Base-by-base conservation (phyloP, 306 rosid species). In the Biancaea sappan region DNA sequence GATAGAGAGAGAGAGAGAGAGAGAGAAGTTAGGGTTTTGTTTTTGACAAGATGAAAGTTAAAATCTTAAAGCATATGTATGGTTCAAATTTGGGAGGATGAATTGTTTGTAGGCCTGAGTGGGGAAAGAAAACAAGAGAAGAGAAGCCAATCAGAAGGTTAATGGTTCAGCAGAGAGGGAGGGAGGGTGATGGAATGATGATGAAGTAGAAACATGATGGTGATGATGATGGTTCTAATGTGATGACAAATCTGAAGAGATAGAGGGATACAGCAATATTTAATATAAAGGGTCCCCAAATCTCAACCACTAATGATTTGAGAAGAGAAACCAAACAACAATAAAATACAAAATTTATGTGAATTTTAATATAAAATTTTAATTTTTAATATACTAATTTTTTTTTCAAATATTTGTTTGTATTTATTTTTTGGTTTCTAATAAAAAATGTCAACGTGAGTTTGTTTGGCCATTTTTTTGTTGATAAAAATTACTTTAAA, bases 281-380 rank as follows among this genome's bases (percentile, higher is more conserved):
- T 15, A 66, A 57, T 47, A 47, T 37, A 47, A 47, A 56, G 40
- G 74, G 61, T 50, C 81, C 77, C 73, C 44, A 83, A 75, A 71
- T 79, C 79, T 79, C 74, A 76, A 76, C 84, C 77, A 75, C 84
- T 77, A 80, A 84, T 76, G 71, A 83, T 79, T 74, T 74, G 16
- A 63, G 32, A 35, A 34, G 34, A 71, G 66, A 81, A 75, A 40
- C 75, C 48, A 61, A n/a, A 59, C 8, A 43, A 4, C 22, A 41
- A 78, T 2, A 56, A 28, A 44, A 66, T 1, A 58, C 46, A 22
- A 68, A 15, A 29, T 29, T 22, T 11, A 52, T 25, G 8, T n/a
- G 19, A 6, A 50, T 47, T 11, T 8, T n/a, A n/a, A n/a, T n/a
- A n/a, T n/a, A n/a, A n/a, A n/a, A n/a, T n/a, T n/a, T n/a, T n/a